phyloP scores from a whole-genome alignment of 2,329 filamentous ascomycete genomes.

The Fusarium sp. region DNA sequence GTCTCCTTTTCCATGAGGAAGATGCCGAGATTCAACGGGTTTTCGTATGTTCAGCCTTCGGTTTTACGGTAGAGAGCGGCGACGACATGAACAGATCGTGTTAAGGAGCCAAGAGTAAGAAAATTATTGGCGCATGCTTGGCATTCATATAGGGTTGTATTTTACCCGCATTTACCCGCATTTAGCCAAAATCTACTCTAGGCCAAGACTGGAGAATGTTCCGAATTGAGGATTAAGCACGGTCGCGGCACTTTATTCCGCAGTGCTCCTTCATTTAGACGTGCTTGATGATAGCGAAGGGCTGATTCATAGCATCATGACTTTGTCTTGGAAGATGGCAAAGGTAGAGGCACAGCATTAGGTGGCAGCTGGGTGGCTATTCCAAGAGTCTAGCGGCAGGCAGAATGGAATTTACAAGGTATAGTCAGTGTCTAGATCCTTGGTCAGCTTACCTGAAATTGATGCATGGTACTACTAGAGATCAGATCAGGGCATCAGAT shows the following conservation, averaged over 20 bases:
- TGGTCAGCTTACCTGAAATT: neutral
- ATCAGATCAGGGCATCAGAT: slow-evolving; percentile 15
- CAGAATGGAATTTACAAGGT: neutral
- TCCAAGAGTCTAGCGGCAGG: neutral
- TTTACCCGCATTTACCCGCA: slow-evolving; percentile 29
- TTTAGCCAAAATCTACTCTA: slow-evolving; percentile 22
- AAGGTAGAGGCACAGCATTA: neutral
- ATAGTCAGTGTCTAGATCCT: neutral
- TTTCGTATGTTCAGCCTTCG: neutral
- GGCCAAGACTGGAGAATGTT: slow-evolving; percentile 21
- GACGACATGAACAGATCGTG: neutral
- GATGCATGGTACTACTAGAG: neutral
- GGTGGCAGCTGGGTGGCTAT: neutral
- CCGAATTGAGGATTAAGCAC: neutral
- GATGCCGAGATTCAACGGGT: neutral
- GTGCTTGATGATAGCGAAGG: neutral
- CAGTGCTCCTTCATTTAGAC: neutral
- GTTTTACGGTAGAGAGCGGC: neutral
- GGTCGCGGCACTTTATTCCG: slow-evolving; percentile 3
- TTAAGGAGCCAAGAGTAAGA: neutral
- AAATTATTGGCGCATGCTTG: neutral
- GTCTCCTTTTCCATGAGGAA: neutral
- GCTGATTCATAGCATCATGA: neutral
- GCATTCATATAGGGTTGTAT: slow-evolving; percentile 18
- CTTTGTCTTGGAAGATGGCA: neutral